Evolutionary conservation across 1,284 basidiomycete species (phyloP).

Genomic region (Malassezia nana): DNA sequence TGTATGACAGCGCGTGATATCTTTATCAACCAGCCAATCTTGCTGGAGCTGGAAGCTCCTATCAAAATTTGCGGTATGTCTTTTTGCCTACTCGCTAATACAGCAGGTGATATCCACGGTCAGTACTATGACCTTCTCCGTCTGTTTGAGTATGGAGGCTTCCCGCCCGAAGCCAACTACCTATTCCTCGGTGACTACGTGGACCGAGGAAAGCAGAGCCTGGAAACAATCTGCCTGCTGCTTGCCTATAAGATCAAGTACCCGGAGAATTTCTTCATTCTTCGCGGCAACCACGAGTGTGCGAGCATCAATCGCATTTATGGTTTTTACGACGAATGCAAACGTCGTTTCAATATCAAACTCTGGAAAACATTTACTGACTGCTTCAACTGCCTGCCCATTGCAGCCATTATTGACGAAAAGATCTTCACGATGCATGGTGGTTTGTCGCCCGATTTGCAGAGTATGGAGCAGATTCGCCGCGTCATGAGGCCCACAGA

Average conservation of each 20-base stretch:
- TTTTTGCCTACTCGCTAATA: neutral
- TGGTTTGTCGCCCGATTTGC: conserved; percentile 84
- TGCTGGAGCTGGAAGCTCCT: conserved; percentile 84
- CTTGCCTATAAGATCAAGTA: conserved; percentile 97
- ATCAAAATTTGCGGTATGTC: conserved; percentile 91
- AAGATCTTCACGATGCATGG: conserved; percentile 87
- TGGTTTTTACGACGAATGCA: conserved; percentile 96
- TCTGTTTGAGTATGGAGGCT: conserved; percentile 87
- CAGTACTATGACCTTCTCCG: conserved; percentile 90
- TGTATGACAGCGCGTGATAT: conserved; percentile 90
- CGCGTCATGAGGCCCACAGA: conserved; percentile 98
- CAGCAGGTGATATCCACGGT: conserved; percentile 73
- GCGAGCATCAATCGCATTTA: conserved; percentile 92
- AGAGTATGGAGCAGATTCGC: conserved; percentile 99
- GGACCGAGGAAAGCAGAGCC: conserved; percentile 84
- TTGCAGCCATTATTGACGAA: conserved; percentile 91
- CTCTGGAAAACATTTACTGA: conserved; percentile 96
- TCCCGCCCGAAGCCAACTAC: conserved; percentile 91
- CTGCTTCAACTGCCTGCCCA: conserved; percentile 90
- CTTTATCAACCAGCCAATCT: conserved; percentile 88
- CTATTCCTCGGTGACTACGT: conserved; percentile 93
- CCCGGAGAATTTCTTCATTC: conserved; percentile 93
- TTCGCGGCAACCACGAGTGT: conserved; percentile 87
- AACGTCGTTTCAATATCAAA: conserved; percentile 94
- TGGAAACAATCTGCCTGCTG: conserved; percentile 77